Base-by-base conservation (phyloP, 257 asterid genomes). In the Ophiorrhiza pumila region DNA sequence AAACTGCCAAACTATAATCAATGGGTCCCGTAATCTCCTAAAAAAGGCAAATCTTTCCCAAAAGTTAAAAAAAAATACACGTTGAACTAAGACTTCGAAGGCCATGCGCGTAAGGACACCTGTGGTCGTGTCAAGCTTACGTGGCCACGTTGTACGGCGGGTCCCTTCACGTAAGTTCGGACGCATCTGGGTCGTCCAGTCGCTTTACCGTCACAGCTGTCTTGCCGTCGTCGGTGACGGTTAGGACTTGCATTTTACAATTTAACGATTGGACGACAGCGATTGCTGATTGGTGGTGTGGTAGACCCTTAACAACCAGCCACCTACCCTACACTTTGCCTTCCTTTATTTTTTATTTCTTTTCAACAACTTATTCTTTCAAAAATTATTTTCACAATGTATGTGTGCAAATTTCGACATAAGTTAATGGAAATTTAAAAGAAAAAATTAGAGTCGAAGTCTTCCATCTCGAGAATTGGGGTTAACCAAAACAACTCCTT, bases 91-190 rank as follows among this genome's bases (percentile, higher is more conserved):
- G 83, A 73, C 62, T 69, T 76, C 4, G 27, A 71, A 17, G 31
- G 41, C 41, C 18, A 63, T n/a, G 80, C 74, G 82, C 78, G 81
- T 75, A 41, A 76, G 68, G 83, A 79, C 86, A 86, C 84, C 74
- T 72, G 82, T 68, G 60, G 43, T 39, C 45, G 76, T 73, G 91
- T 87, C 86, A 85, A 68, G 6, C 74, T 83, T 83, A 87, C 87
- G 88, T 82, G 93, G 83, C 82, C 90, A 87, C 93, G 93, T 82
- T 64, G 62, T n/a, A 25, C 42, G 2, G 71, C 42, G 86, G 85
- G 80, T 13, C 87, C 86, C 74, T 0, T 49, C 71, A 67, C 56
- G 69, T 37, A 29, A 57, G 58, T 71, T 77, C 37, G 74, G 78
- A 80, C 70, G 67, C 47, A 72, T 63, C 32, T 2, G 37, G 25